Evolutionary conservation across 2,329 filamentous ascomycete genomes (phyloP).

Genomic region (Microcera coccophila): DNA sequence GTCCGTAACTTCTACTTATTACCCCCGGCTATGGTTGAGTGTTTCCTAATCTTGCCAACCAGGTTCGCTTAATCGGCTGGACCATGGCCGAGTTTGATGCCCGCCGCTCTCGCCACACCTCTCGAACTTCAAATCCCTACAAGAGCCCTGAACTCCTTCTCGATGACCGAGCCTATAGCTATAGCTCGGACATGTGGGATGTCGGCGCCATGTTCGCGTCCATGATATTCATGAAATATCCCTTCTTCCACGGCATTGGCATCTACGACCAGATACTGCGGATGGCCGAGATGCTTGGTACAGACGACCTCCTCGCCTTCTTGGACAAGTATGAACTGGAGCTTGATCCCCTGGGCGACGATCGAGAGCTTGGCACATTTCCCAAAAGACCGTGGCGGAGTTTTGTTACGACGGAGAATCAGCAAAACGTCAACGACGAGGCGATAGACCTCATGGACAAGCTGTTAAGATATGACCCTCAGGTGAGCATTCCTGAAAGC

Average conservation of each 20-base stretch:
- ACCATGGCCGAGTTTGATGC: slow-evolving; percentile 99
- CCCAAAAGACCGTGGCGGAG: slow-evolving; percentile 98
- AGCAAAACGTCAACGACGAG: slow-evolving; percentile 93
- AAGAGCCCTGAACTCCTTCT: slow-evolving; percentile 96
- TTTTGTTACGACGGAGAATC: slow-evolving; percentile 94
- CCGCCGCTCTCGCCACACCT: slow-evolving; percentile 96
- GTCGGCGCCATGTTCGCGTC: slow-evolving; percentile 98
- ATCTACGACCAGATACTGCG: slow-evolving; percentile 98
- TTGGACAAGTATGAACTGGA: slow-evolving; percentile 99
- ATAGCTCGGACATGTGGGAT: slow-evolving; percentile 99
- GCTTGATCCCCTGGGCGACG: slow-evolving; percentile 94
- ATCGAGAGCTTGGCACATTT: slow-evolving; percentile 93
- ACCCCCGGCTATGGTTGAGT: background rate
- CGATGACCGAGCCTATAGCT: slow-evolving; percentile 99
- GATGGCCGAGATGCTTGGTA: slow-evolving; percentile 97
- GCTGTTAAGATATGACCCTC: slow-evolving; percentile 92
- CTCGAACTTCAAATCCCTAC: slow-evolving; percentile 92
- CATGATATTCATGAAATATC: slow-evolving; percentile 99
- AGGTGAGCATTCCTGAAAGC: slow-evolving; percentile 50
- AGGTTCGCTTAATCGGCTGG: slow-evolving; percentile 98
- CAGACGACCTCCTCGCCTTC: slow-evolving; percentile 96
- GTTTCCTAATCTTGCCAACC: slow-evolving; percentile 15
- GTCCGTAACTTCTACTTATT: slow-evolving; percentile 53
- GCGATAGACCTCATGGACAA: slow-evolving; percentile 98
- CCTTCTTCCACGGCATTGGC: slow-evolving; percentile 98